Conservation (phyloP, 164 flowering plant genomes). For the Santalum album region DNA sequence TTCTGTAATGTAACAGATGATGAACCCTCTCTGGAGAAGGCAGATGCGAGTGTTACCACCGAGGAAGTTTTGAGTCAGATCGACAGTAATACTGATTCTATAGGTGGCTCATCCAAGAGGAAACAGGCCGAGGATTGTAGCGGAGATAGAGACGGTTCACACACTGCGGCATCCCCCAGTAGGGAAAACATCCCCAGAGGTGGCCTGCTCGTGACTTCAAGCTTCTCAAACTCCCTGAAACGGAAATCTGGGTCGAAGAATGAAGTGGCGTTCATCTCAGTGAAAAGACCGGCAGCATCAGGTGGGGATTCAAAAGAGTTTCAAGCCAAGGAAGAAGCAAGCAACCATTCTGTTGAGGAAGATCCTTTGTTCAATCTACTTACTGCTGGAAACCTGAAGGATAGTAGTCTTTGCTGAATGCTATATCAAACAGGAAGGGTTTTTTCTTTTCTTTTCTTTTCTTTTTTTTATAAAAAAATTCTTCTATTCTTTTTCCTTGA, state of each 20-base stretch:
- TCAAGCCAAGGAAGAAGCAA: conserved; percentile 1
- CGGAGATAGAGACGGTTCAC: not conserved
- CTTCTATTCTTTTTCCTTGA: no score
- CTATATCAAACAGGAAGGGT: no score
- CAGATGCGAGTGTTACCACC: conserved; percentile 1
- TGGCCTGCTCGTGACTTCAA: conserved; percentile 6
- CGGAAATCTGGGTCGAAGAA: conserved; percentile 13
- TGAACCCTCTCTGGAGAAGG: conserved; percentile 11
- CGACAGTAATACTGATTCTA: conserved; percentile 5
- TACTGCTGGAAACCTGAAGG: conserved; percentile 28
- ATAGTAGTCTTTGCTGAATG: conserved; percentile 38
- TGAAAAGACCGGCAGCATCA: conserved; percentile 26
- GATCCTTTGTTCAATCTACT: conserved; percentile 48
- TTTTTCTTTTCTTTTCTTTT: no score
- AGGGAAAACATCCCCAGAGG: conserved; percentile 3
- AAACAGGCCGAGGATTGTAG: conserved; percentile 7
- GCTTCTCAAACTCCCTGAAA: conserved; percentile 12
- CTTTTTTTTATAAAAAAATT: no score
- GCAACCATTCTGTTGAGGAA: conserved; percentile 10
- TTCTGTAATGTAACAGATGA: conserved; percentile 10
- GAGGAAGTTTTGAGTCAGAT: conserved; percentile 6
- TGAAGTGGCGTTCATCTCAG: conserved; percentile 46
- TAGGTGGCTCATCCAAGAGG: conserved; percentile 2
- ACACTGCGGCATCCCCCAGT: conserved; percentile 5
- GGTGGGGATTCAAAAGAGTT: not conserved